Conservation (phyloP, 257 asterid genomes). For the Knoxia roxburghii region DNA sequence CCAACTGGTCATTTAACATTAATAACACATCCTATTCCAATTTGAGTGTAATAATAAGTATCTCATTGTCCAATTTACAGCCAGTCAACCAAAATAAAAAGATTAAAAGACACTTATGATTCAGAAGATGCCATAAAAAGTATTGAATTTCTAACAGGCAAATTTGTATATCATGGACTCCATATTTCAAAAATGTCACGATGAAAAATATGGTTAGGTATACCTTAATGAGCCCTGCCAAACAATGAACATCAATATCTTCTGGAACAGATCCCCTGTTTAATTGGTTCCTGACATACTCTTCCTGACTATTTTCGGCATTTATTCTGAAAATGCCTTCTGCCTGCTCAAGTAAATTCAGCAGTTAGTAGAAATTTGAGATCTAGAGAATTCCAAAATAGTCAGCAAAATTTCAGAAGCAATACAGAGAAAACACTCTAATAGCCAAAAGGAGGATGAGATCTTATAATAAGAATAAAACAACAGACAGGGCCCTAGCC, state of each 20-base stretch:
- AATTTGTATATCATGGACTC: not conserved
- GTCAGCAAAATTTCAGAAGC: not conserved
- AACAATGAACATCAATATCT: constrained; percentile 91
- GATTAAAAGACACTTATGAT: not conserved
- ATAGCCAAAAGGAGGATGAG: not conserved
- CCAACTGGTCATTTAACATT: not conserved
- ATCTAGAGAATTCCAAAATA: not conserved
- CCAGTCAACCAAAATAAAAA: not conserved
- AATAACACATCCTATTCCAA: not conserved
- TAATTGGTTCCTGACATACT: constrained; percentile 86
- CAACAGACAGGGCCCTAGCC: not conserved
- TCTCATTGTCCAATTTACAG: not conserved
- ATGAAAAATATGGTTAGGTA: not conserved
- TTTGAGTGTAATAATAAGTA: not conserved
- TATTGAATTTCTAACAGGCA: not conserved
- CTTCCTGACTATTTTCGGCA: constrained; percentile 94
- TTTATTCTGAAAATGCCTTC: constrained; percentile 98
- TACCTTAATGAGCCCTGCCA: constrained; percentile 96
- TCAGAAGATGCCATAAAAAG: not conserved
- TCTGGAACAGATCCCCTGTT: constrained; percentile 81
- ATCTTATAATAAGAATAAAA: not conserved
- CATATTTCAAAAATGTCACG: constrained; percentile 5
- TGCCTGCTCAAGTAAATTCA: constrained; percentile 47
- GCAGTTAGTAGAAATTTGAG: constrained; percentile 4
- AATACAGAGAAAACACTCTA: not conserved